A percentile compares a stretch with the other conserved stretches of the same genome.
These are phyloP conservation scores for Dendrocalamus latiflorus DNA, from an alignment of 202 grass and related monocot species.

Conservation along the genomic window DNA sequence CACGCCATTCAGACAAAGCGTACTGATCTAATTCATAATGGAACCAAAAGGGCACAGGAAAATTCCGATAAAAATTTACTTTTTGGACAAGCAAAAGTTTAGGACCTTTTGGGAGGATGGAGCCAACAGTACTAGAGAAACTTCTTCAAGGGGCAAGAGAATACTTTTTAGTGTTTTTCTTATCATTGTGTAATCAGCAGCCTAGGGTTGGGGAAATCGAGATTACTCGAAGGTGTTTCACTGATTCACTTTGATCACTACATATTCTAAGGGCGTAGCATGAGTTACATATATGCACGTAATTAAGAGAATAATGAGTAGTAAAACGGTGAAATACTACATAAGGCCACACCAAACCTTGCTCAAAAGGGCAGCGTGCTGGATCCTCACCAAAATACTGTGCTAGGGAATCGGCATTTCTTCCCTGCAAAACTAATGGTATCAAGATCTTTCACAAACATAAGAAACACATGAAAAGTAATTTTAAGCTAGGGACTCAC, in stretches of 20 bases:
- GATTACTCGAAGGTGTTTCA: background rate
- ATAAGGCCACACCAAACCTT: constrained; percentile 51
- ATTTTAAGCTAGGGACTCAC: constrained; percentile 46
- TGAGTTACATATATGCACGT: background rate
- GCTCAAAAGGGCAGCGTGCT: constrained; percentile 89
- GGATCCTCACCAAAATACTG: constrained; percentile 99
- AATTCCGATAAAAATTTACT: background rate
- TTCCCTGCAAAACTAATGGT: constrained; percentile 55
- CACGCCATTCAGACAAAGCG: background rate
- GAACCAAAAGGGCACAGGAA: background rate
- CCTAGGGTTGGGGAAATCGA: background rate
- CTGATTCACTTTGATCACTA: background rate
- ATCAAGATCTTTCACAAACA: constrained; percentile 24
- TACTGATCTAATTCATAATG: background rate
- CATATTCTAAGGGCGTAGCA: background rate
- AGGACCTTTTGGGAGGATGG: background rate
- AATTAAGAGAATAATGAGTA: background rate
- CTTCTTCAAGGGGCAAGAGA: background rate
- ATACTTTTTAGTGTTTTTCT: background rate
- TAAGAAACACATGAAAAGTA: background rate
- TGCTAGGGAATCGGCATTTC: constrained; percentile 84
- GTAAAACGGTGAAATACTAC: constrained; percentile 4
- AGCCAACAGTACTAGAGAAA: background rate
- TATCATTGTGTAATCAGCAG: background rate
- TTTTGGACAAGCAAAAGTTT: background rate